Base-by-base conservation (phyloP, 2,329 filamentous ascomycete species). In the Calonectria pseudoreteaudii region DNA sequence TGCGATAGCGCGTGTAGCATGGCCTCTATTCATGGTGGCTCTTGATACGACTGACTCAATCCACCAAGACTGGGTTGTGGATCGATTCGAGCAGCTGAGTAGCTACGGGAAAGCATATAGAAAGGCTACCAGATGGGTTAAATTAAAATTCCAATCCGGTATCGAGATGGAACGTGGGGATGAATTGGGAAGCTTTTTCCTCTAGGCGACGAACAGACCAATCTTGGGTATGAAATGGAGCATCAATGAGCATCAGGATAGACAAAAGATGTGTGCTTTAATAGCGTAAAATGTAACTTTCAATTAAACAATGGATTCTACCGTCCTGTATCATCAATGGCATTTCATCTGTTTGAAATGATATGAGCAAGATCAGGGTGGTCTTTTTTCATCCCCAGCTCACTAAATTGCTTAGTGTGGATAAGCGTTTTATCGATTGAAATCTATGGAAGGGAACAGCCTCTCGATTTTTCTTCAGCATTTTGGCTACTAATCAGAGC, bases 11-110 rank as follows among this genome's bases (percentile, higher is more conserved):
- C 50, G 66, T 8, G 38, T 68, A 5, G 52, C 66, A 5, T 68
- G 66, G 66, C 66, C 66, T 8, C 26, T 68, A 14, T 68, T 68
- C 20, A 26, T 68, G 28, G 66, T 56, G 2, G 41, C 31, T 18
- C 52, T 49, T 1, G 38, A 60, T 20, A 47, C 66, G 0, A 41
- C 47, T 14, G 66, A 68, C 26, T 28, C 41, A 1, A 44, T 68
- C 5, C 52, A 68, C 34, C 52, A 44, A 16, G 34, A 56, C 18
- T 68, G 66, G 66, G 49, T 60, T 9, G 8, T 68, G 41, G 28
- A 47, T 30, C 34, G 66, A 6, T 68, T 58, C 10, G 50, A 58
- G 11, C 60, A 65, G 18, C 28, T 65, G 13, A 49, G 38, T 10
- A 30, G 41, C 28, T 65, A 65, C 14, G 60, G 60, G 4, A 65